Evolutionary conservation across 2,329 filamentous ascomycete species (phyloP).

Genomic region (Cladorrhinum sp.): DNA sequence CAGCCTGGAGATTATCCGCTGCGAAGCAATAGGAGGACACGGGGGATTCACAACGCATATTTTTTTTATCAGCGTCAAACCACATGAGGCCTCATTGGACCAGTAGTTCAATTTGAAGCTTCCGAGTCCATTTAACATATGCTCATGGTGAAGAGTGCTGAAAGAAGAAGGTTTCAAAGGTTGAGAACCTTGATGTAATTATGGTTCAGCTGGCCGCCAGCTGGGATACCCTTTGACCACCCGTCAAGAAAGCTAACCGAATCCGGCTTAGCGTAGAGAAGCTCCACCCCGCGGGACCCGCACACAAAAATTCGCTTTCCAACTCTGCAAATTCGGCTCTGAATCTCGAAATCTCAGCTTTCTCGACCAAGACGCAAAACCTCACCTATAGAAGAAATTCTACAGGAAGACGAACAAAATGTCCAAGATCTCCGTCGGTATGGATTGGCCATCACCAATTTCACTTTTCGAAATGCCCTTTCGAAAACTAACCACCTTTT

Average conservation of each 20-base stretch:
- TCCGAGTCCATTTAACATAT: too few species aligned
- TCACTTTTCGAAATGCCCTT: too few species aligned
- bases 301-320: constrained; percentile 21
- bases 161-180: too few species aligned
- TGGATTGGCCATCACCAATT: constrained; percentile 23
- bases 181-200: background rate
- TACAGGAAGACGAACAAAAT: constrained; percentile 87
- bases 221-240: background rate
- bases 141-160: too few species aligned
- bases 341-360: constrained; percentile 14
- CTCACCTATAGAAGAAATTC: constrained; percentile 74
- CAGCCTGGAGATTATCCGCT: too few species aligned
- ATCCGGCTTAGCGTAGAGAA: background rate
- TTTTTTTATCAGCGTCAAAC: too few species aligned
- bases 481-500: constrained; percentile 26
- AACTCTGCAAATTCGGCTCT: constrained; percentile 19
- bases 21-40: too few species aligned
- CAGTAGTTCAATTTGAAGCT: too few species aligned
- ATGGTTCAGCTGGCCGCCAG: background rate
- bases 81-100: too few species aligned
- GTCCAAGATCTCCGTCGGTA: constrained; percentile 82
- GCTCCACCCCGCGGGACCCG: constrained; percentile 10
- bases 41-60: too few species aligned
- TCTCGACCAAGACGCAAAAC: constrained; percentile 41
- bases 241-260: background rate